These are phyloP conservation scores for Xylaria intraflava DNA, from an alignment of 495 filamentous ascomycete species.

Conservation along the genomic window DNA sequence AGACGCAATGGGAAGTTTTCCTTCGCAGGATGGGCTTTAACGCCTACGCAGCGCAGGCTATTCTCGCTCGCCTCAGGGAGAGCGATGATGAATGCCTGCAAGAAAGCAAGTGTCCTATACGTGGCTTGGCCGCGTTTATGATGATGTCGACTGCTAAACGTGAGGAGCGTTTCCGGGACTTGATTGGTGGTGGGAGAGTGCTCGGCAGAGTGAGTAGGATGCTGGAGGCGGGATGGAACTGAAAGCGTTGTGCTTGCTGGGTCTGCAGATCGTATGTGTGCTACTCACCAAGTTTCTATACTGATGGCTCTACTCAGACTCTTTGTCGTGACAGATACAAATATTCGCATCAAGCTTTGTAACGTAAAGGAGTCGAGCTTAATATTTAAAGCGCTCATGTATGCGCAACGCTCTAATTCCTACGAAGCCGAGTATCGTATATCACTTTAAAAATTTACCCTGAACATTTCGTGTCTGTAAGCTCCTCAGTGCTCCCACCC, in stretches of 20 bases:
- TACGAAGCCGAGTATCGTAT: conserved; percentile 6
- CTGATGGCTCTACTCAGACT: not conserved
- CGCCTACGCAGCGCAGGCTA: conserved; percentile 68
- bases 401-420: not conserved
- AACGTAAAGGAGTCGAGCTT: not conserved
- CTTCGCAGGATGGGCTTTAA: conserved; percentile 70
- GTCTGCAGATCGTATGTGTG: not conserved
- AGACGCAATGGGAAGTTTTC: conserved; percentile 69
- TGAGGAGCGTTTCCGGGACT: conserved; percentile 32
- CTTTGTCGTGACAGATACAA: not conserved
- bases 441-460: not conserved
- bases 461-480: not conserved
- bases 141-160: conserved; percentile 48
- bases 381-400: not conserved
- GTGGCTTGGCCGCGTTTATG: conserved; percentile 53
- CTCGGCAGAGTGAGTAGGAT: conserved; percentile 42
- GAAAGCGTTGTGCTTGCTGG: conserved; percentile 1
- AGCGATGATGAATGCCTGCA: conserved; percentile 20
- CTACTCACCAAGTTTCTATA: not conserved
- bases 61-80: conserved; percentile 48
- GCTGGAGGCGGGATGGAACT: conserved; percentile 32
- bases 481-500: not conserved
- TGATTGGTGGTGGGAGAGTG: conserved; percentile 49
- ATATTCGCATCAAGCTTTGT: not conserved
- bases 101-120: conserved; percentile 5